A percentile compares a stretch with the other conserved stretches of the same genome.
Conservation (phyloP, 148 eudicot genomes). For the Talinum fruticosum region DNA sequence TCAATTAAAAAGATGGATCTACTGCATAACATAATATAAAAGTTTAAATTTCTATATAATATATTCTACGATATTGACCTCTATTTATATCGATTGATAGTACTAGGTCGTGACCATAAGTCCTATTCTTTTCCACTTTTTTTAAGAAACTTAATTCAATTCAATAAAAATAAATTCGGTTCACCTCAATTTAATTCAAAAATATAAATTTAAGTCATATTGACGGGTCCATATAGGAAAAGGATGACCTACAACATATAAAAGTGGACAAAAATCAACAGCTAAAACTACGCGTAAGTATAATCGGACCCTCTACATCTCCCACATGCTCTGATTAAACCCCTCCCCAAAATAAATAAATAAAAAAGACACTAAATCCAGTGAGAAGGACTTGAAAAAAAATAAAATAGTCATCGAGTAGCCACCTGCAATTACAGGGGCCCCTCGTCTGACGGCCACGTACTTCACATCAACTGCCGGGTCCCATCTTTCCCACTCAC, state of each 20-base stretch:
- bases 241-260: background rate
- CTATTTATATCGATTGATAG: too few species aligned
- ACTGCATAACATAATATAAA: too few species aligned
- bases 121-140: too few species aligned
- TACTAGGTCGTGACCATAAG: too few species aligned
- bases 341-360: too few species aligned
- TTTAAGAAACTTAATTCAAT: too few species aligned
- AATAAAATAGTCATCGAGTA: background rate
- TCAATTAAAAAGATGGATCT: too few species aligned
- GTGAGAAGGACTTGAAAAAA: background rate
- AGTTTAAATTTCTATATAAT: too few species aligned
- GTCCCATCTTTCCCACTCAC: constrained; percentile 15
- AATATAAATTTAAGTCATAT: too few species aligned
- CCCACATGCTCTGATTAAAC: constrained; percentile 15
- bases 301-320: constrained; percentile 9
- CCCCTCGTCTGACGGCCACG: constrained; percentile 25
- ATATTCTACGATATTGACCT: too few species aligned
- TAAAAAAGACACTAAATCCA: background rate
- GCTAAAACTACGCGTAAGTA: background rate
- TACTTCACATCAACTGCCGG: constrained; percentile 26
- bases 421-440: constrained; percentile 13
- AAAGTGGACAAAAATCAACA: constrained; percentile 11
- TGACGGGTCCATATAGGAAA: background rate
- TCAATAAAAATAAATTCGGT: too few species aligned
- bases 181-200: too few species aligned